Percentiles rank a stretch among this genome's conserved stretches.
Conservation (phyloP, 331 rosid species). For the Quercus tomentella region DNA sequence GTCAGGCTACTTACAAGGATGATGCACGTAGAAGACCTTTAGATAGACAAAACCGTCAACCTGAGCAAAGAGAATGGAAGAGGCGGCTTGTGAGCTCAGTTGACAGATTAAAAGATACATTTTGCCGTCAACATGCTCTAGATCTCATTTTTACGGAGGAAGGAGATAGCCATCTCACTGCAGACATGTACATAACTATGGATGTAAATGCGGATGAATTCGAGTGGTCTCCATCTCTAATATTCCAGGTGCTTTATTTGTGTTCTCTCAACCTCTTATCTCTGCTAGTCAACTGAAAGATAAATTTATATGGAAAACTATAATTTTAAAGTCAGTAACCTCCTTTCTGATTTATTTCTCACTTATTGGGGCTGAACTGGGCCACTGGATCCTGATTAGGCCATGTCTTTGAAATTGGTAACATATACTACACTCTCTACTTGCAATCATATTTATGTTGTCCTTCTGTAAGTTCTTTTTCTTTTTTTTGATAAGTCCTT, state of each 20-base stretch:
- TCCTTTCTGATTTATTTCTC: not conserved
- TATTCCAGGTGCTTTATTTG: slow-evolving; percentile 74
- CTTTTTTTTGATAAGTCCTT: not conserved
- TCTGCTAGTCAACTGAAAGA: too few relatives aligned
- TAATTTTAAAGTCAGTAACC: not conserved
- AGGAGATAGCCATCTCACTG: slow-evolving; percentile 91
- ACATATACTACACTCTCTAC: not conserved
- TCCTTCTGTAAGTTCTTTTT: not conserved
- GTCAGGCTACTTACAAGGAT: slow-evolving; percentile 55
- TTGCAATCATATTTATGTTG: not conserved
- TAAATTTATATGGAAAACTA: not conserved
- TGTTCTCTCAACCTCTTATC: too few relatives aligned
- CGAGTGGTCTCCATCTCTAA: slow-evolving; percentile 84
- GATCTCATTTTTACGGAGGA: slow-evolving; percentile 94
- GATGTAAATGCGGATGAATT: slow-evolving; percentile 74
- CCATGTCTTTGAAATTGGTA: too few relatives aligned
- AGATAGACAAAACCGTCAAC: slow-evolving; percentile 95
- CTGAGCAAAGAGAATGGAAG: slow-evolving; percentile 99
- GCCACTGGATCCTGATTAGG: too few relatives aligned
- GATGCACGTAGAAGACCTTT: slow-evolving; percentile 67
- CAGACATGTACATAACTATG: slow-evolving; percentile 89
- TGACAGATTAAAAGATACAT: slow-evolving; percentile 86
- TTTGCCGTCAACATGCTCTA: slow-evolving; percentile 92
- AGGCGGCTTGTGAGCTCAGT: slow-evolving; percentile 79
- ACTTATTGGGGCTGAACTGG: too few relatives aligned